Base-by-base conservation (phyloP, 495 filamentous ascomycete genomes). In the Lepidopterella palustris region DNA sequence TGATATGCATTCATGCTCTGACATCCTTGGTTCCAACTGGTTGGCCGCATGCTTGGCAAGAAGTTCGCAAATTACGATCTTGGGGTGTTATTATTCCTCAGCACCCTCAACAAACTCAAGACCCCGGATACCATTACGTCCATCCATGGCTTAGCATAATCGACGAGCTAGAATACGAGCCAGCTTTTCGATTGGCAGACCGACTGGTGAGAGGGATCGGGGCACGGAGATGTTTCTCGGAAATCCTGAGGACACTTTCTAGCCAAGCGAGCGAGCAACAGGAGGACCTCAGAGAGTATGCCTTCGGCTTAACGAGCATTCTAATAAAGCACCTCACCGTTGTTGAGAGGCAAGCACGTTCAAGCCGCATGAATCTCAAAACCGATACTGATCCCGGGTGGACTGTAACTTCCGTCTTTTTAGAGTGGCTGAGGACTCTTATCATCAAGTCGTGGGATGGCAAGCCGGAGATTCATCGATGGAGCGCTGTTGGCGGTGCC, bases 401-500 rank as follows among this genome's bases (percentile, higher is more conserved):
- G 64, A 67, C 62, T 15, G 53, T 61, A n/a, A 62, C 55, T 4
- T 45, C 53, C 29, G 48, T 52, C 10, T 65, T 90, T n/a, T 73
- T 91, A 6, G 88, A 92, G 67, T 92, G 87, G 88, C 80, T 90
- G 20, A 80, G 85, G 54, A 84, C 86, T 0, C 78, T 91, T 13
- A 80, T 95, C 67, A 68, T 92, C 13, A 82, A 84, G 35, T 82
- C 86, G 60, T 95, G 89, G 89, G 82, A 89, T 65, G 87, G 88
- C 5, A 82, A 82, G 57, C 80, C 87, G 0, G 82, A 84, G 32
- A 79, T 93, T 54, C 74, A 80, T 1, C 80, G 79, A 50, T 83
- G 83, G 67, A 82, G 84, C 25, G 75, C 84, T 23, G 82, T 87
- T 47, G 87, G 87, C 47, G 86, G 86, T 28, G 87, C 87, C 27